phyloP scores from a whole-genome alignment of 305 asterid genomes.

The Caryopteris hybrid region DNA sequence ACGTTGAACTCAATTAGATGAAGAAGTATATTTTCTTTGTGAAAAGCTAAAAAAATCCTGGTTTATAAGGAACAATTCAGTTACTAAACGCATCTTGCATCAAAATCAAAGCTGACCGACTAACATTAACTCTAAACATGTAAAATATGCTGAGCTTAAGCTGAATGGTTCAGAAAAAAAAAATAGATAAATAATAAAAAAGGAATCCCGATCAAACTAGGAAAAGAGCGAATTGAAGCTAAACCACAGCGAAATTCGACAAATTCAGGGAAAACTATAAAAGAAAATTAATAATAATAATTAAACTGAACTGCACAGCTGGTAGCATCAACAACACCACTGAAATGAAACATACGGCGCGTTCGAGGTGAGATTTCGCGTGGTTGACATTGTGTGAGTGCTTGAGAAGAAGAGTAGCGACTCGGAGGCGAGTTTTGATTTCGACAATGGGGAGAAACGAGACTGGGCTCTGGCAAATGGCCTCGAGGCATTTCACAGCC shows the following conservation, averaged over 20 bases:
- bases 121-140: conserved; percentile 1
- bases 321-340: not conserved
- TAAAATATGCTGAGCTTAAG: not conserved
- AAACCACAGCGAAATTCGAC: not conserved
- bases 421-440: conserved; percentile 87
- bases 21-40: not conserved
- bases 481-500: conserved; percentile 89
- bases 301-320: not conserved
- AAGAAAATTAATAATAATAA: not conserved
- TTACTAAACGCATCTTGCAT: not conserved
- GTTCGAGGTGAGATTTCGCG: conserved; percentile 90
- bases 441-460: conserved; percentile 85
- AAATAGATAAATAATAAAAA: too few relatives aligned
- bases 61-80: not conserved
- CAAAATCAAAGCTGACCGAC: conserved; percentile 5
- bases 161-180: not conserved
- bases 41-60: conserved; percentile 6
- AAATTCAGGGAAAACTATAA: not conserved
- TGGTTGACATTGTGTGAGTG: conserved; percentile 87
- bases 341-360: conserved; percentile 46
- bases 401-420: conserved; percentile 80
- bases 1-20: conserved; percentile 23
- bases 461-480: conserved; percentile 84
- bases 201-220: not conserved
- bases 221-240: conserved; percentile 10